Conservation (phyloP, 768 basidiomycete species). For the Sarcodon sp. region DNA sequence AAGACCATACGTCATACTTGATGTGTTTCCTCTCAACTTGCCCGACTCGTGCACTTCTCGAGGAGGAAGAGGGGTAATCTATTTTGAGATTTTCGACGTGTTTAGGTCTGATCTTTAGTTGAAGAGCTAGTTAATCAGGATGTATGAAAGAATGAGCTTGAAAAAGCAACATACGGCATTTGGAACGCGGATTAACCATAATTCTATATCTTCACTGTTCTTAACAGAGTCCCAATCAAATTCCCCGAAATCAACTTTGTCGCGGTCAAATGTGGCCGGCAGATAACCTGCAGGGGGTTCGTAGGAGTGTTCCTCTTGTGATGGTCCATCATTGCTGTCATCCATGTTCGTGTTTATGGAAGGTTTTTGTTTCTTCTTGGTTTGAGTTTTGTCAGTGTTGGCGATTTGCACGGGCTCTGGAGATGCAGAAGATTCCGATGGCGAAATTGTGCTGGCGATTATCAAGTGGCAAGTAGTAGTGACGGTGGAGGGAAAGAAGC, state of each 20-base stretch:
- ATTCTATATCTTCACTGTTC: slow-evolving; percentile 40
- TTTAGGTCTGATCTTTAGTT: slow-evolving; percentile 47
- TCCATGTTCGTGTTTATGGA: too few species aligned
- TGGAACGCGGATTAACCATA: slow-evolving; percentile 64
- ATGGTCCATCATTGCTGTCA: too few species aligned
- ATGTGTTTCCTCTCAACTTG: slow-evolving; percentile 37
- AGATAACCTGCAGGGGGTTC: too few species aligned
- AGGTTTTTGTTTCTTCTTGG: too few species aligned
- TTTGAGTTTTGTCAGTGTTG: too few species aligned
- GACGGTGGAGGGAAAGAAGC: too few species aligned
- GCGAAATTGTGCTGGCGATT: too few species aligned
- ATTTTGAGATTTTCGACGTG: slow-evolving; percentile 41
- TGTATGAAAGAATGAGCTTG: not conserved
- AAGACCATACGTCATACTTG: slow-evolving; percentile 54
- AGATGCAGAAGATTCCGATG: too few species aligned
- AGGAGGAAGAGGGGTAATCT: slow-evolving; percentile 24
- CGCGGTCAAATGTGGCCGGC: too few species aligned
- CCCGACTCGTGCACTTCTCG: slow-evolving; percentile 31
- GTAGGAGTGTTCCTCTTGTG: too few species aligned
- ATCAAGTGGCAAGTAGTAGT: too few species aligned
- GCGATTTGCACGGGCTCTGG: too few species aligned
- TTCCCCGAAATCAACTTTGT: slow-evolving; percentile 16
- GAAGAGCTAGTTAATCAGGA: not conserved
- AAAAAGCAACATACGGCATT: slow-evolving; percentile 36
- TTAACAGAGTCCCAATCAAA: slow-evolving; percentile 63